Conservation (phyloP, 2,329 filamentous ascomycete genomes). For the Scytalidium sp. region DNA sequence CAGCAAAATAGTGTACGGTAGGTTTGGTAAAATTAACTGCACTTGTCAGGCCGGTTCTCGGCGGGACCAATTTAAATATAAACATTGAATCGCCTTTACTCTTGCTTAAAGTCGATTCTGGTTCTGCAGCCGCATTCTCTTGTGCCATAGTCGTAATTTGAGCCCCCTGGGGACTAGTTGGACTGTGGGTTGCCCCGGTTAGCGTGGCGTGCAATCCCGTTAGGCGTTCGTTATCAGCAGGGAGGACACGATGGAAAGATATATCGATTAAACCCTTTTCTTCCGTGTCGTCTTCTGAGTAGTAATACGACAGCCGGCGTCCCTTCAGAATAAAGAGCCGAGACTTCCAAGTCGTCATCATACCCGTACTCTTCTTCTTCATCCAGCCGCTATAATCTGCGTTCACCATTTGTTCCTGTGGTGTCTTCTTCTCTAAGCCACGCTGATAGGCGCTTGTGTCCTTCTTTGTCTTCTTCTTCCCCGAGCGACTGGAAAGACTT, state of each 20-base stretch:
- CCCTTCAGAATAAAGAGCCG: slow-evolving; percentile 94
- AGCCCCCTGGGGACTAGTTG: slow-evolving; percentile 50
- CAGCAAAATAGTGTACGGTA: slow-evolving; percentile 95
- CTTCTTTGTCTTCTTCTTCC: slow-evolving; percentile 78
- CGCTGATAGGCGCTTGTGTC: slow-evolving; percentile 91
- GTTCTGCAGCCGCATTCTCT: slow-evolving; percentile 37
- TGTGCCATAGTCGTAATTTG: slow-evolving; percentile 43
- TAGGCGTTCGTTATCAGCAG: slow-evolving; percentile 86
- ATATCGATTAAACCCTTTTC: slow-evolving; percentile 98
- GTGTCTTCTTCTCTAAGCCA: slow-evolving; percentile 77
- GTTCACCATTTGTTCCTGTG: slow-evolving; percentile 76
- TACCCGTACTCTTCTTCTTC: slow-evolving; percentile 96
- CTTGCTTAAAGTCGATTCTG: slow-evolving; percentile 29
- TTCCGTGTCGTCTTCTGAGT: slow-evolving; percentile 85
- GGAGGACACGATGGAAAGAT: slow-evolving; percentile 93
- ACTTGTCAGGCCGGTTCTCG: slow-evolving; percentile 79
- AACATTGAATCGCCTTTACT: slow-evolving; percentile 69
- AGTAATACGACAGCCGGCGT: slow-evolving; percentile 90
- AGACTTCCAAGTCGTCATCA: slow-evolving; percentile 98
- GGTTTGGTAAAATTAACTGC: slow-evolving; percentile 98
- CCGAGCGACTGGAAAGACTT: slow-evolving; percentile 46
- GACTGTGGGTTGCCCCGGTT: slow-evolving; percentile 73
- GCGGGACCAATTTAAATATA: slow-evolving; percentile 97
- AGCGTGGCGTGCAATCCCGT: slow-evolving; percentile 89
- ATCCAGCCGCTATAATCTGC: slow-evolving; percentile 98